These are phyloP conservation scores for Stellera chamaejasme DNA, from an alignment of 345 rosid species.

Conservation along the genomic window DNA sequence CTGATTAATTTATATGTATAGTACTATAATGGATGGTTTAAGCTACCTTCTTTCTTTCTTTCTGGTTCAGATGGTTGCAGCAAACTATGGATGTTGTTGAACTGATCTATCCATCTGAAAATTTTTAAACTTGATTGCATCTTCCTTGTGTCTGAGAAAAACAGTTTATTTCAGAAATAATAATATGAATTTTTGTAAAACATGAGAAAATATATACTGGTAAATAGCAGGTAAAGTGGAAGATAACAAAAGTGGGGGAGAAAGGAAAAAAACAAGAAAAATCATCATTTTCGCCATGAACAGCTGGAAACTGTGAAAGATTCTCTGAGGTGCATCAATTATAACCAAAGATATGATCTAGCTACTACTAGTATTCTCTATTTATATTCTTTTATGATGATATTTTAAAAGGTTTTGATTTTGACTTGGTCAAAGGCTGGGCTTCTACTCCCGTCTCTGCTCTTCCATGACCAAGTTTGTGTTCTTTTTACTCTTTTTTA, in stretches of 20 bases:
- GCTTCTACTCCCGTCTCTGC: background rate
- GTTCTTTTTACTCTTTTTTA: too few relatives aligned
- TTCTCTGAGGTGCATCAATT: slow-evolving; percentile 27
- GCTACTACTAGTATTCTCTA: background rate
- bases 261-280: background rate
- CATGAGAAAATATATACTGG: background rate
- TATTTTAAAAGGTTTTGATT: background rate
- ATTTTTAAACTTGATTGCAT: background rate
- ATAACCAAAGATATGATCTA: slow-evolving; percentile 13
- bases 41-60: slow-evolving; percentile 1
- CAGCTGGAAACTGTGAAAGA: slow-evolving; percentile 22
- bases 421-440: slow-evolving; percentile 28
- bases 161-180: background rate
- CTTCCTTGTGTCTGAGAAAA: background rate
- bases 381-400: background rate
- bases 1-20: background rate
- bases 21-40: background rate
- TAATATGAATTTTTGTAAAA: background rate
- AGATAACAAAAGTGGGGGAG: background rate
- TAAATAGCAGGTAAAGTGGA: background rate
- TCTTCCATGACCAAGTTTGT: too few relatives aligned
- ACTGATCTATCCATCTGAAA: slow-evolving; percentile 35
- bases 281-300: slow-evolving; percentile 11
- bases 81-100: slow-evolving; percentile 41
- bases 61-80: slow-evolving; percentile 44